Percentiles rank a stretch among this genome's conserved stretches.
These are phyloP conservation scores for Rhizopogon vulgaris DNA, from an alignment of 768 basidiomycete genomes.

Conservation along the genomic window DNA sequence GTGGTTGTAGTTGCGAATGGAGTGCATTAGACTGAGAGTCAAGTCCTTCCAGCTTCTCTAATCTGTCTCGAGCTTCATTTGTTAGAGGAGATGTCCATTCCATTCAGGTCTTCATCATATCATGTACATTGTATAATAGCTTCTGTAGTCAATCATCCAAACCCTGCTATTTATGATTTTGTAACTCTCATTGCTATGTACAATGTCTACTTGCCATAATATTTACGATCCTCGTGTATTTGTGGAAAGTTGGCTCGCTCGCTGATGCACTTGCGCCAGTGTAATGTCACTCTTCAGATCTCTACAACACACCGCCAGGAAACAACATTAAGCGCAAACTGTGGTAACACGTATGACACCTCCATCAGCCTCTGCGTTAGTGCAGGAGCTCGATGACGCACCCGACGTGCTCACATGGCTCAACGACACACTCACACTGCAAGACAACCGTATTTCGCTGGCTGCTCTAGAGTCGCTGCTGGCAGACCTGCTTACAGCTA, in stretches of 20 bases:
- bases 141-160: constrained; percentile 4
- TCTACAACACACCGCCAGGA: background rate
- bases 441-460: constrained; percentile 25
- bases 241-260: background rate
- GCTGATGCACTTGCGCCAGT: too few species aligned
- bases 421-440: constrained; percentile 49
- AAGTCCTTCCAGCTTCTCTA: background rate
- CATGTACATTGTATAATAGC: constrained; percentile 6
- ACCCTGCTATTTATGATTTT: constrained; percentile 2
- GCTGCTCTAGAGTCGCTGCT: constrained; percentile 50
- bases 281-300: background rate
- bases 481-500: constrained; percentile 65
- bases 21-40: constrained; percentile 31
- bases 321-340: background rate
- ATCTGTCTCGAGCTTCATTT: background rate
- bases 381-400: constrained; percentile 53
- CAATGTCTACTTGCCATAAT: background rate
- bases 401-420: constrained; percentile 66
- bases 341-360: constrained; percentile 12
- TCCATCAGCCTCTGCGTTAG: constrained; percentile 31
- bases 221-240: background rate
- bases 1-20: constrained; percentile 34
- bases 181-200: background rate
- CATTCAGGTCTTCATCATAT: background rate
- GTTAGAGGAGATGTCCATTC: background rate